Evolutionary conservation across 768 basidiomycete species (phyloP).

Genomic region (Suillus ampliporus): DNA sequence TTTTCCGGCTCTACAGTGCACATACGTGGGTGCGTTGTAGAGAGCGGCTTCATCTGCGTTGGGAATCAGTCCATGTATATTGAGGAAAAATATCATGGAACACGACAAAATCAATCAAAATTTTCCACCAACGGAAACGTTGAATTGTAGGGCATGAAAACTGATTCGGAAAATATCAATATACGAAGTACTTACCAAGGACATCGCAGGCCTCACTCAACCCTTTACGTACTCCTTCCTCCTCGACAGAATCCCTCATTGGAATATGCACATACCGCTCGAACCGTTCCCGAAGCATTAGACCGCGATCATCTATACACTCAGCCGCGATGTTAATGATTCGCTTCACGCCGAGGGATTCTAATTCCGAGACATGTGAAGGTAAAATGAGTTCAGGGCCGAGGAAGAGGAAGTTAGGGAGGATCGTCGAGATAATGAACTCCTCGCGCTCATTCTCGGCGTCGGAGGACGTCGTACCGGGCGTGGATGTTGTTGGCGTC

Average conservation of each 20-base stretch:
- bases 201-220: conserved; percentile 86
- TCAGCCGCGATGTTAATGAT: conserved; percentile 93
- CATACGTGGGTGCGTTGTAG: conserved; percentile 88
- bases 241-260: conserved; percentile 96
- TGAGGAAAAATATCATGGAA: conserved; percentile 13
- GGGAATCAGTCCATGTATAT: conserved; percentile 3
- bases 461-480: conserved; percentile 26
- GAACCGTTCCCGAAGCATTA: conserved; percentile 70
- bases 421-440: conserved; percentile 88
- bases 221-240: conserved; percentile 82
- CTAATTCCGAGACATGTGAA: conserved; percentile 78
- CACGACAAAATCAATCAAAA: neutral
- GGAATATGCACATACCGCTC: conserved; percentile 87
- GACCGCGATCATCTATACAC: conserved; percentile 78
- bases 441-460: conserved; percentile 55
- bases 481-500: conserved; percentile 59
- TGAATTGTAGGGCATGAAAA: neutral
- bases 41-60: conserved; percentile 85
- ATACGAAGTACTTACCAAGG: conserved; percentile 65
- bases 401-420: conserved; percentile 89
- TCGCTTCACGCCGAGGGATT: conserved; percentile 77
- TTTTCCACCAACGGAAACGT: neutral
- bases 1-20: conserved; percentile 96
- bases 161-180: neutral
- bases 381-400: conserved; percentile 83